A percentile compares a stretch with the other conserved stretches of the same genome.
Conservation (phyloP, 352 stramenopile species). For the Plasmopara muralis region DNA sequence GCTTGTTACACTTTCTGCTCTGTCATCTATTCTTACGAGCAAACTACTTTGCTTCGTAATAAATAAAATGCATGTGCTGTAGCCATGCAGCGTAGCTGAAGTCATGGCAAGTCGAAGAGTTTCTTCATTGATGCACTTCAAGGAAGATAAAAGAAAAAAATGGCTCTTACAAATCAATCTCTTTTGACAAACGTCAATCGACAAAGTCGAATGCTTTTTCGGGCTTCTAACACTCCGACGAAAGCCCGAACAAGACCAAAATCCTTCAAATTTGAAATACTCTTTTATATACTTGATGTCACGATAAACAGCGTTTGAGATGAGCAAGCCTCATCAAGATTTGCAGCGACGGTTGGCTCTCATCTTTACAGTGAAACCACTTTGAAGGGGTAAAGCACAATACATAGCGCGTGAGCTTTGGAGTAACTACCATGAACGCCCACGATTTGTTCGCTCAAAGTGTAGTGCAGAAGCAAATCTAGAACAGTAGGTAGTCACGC, state of each 20-base stretch:
- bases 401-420: not conserved
- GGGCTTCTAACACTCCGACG: too few relatives aligned
- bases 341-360: too few relatives aligned
- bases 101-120: constrained; percentile 45
- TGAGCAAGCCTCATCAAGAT: too few relatives aligned
- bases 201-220: constrained; percentile 28
- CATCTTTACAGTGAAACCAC: constrained; percentile 27
- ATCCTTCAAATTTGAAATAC: constrained; percentile 75
- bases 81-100: constrained; percentile 43
- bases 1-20: not conserved
- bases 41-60: not conserved
- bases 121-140: constrained; percentile 42
- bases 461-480: too few relatives aligned
- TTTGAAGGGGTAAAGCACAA: constrained; percentile 13
- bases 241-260: too few relatives aligned
- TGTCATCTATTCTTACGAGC: constrained; percentile 7
- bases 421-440: too few relatives aligned
- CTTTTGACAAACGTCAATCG: constrained; percentile 31
- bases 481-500: too few relatives aligned
- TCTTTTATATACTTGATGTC: constrained; percentile 22
- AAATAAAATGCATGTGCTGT: constrained; percentile 11
- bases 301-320: too few relatives aligned
- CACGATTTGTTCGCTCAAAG: too few relatives aligned
- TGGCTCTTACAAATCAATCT: too few relatives aligned
- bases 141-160: too few relatives aligned